Percentiles rank a stretch among this genome's conserved stretches.
Conservation (phyloP, 345 rosid species). For the Syzygium jambos region DNA sequence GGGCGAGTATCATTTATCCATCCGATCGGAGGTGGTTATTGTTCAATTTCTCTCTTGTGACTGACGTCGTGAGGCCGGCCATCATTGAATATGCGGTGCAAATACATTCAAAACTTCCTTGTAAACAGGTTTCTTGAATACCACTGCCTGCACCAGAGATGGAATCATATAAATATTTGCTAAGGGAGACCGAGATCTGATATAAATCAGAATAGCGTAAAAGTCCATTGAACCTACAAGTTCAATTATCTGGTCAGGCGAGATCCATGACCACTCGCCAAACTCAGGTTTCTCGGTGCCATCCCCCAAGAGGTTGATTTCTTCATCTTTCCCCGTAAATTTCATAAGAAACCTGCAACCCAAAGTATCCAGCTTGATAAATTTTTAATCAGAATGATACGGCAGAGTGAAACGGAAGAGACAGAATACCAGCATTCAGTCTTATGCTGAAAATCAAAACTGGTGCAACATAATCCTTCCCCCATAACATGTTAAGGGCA, state of each 20-base stretch:
- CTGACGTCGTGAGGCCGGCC: background rate
- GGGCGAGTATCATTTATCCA: background rate
- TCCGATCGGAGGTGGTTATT: background rate
- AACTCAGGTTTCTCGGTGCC: slow-evolving; percentile 91
- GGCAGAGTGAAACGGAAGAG: background rate
- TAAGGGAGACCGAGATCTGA: background rate
- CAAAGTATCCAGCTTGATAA: background rate
- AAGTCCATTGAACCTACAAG: slow-evolving; percentile 28
- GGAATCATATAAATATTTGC: background rate
- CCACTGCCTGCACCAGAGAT: slow-evolving; percentile 56
- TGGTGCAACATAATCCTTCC: background rate
- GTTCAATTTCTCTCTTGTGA: background rate
- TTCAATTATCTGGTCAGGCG: slow-evolving; percentile 56
- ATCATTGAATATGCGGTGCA: slow-evolving; percentile 43
- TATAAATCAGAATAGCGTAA: background rate
- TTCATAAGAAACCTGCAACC: slow-evolving; percentile 71
- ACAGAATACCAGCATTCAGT: background rate
- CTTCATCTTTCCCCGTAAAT: slow-evolving; percentile 80
- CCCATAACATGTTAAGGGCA: background rate
- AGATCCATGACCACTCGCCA: slow-evolving; percentile 79
- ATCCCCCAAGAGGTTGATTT: slow-evolving; percentile 81
- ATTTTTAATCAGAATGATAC: background rate
- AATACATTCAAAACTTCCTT: slow-evolving; percentile 60
- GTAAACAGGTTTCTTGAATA: slow-evolving; percentile 87
- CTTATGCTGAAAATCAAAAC: background rate